These are phyloP conservation scores for Gossypium australe DNA, from an alignment of 345 rosid species.

Conservation along the genomic window DNA sequence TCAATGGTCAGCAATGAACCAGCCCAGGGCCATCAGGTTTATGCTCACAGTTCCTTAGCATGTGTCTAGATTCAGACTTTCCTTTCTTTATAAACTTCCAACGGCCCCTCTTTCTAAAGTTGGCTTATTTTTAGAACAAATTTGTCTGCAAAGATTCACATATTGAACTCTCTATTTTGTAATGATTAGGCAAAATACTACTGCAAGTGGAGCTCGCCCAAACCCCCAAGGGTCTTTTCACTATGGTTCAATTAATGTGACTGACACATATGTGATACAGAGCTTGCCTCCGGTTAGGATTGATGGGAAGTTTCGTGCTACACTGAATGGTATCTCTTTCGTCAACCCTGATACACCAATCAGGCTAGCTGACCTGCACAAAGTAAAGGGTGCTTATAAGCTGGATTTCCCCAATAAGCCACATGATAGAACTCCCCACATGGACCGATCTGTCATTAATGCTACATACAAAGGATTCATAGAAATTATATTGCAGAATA, in stretches of 20 bases:
- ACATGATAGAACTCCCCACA: constrained; percentile 43
- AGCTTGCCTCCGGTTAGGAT: constrained; percentile 64
- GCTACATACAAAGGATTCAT: constrained; percentile 87
- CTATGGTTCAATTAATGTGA: constrained; percentile 81
- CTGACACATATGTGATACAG: constrained; percentile 57
- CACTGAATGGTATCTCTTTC: constrained; percentile 86
- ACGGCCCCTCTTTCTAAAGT: background rate
- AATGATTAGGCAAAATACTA: constrained; percentile 63
- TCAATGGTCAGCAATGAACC: constrained; percentile 79
- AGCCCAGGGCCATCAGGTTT: constrained; percentile 81
- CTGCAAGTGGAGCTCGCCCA: constrained; percentile 97
- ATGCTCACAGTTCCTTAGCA: constrained; percentile 3
- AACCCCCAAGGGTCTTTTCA: constrained; percentile 96
- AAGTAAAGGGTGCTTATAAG: constrained; percentile 78
- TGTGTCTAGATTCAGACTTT: background rate
- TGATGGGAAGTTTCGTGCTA: constrained; percentile 53
- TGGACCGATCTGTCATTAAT: constrained; percentile 69
- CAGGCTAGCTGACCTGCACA: constrained; percentile 63
- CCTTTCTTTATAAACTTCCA: background rate
- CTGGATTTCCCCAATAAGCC: constrained; percentile 81
- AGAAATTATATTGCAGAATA: constrained; percentile 81
- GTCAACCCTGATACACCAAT: constrained; percentile 61
- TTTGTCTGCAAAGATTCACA: background rate
- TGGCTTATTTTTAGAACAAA: background rate
- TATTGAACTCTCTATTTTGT: constrained; percentile 6